A percentile compares a stretch with the other conserved stretches of the same genome.
Evolutionary conservation across 2,329 filamentous ascomycete genomes (phyloP).

Genomic region (Colletotrichum camelliae): DNA sequence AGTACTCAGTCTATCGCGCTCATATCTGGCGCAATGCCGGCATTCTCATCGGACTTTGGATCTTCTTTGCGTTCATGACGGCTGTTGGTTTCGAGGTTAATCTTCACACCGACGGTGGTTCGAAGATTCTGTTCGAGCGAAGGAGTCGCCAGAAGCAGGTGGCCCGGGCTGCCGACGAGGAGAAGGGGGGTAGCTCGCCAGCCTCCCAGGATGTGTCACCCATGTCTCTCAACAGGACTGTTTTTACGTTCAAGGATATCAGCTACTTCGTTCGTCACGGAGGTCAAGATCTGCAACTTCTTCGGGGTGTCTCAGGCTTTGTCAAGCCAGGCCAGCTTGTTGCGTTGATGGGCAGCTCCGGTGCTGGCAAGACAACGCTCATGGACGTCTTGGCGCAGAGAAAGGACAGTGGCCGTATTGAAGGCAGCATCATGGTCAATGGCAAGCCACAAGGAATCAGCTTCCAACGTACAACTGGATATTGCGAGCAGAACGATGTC

Average conservation of each 20-base stretch:
- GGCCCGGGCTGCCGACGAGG: background rate
- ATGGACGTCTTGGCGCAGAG: conserved; percentile 72
- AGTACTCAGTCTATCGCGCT: background rate
- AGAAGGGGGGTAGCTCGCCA: background rate
- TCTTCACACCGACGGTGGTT: background rate
- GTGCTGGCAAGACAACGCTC: conserved; percentile 39
- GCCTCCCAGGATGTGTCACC: background rate
- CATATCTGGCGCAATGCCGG: conserved; percentile 26
- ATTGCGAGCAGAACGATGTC: conserved; percentile 29
- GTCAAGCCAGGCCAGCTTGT: conserved; percentile 72
- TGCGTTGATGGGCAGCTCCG: conserved; percentile 58
- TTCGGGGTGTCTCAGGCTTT: conserved; percentile 72
- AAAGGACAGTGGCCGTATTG: conserved; percentile 37
- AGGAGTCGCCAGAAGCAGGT: conserved; percentile 31
- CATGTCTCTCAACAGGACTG: background rate
- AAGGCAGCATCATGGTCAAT: conserved; percentile 25
- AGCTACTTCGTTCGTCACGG: background rate
- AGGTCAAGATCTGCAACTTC: conserved; percentile 57
- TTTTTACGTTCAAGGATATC: conserved; percentile 13
- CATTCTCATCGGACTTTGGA: conserved; percentile 18
- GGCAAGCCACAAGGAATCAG: background rate
- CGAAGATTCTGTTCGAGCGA: conserved; percentile 24
- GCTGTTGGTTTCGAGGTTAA: background rate
- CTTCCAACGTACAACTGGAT: conserved; percentile 8
- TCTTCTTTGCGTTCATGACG: conserved; percentile 13